Base-by-base conservation (phyloP, 202 grass and related monocot genomes). In the Setaria viridis region DNA sequence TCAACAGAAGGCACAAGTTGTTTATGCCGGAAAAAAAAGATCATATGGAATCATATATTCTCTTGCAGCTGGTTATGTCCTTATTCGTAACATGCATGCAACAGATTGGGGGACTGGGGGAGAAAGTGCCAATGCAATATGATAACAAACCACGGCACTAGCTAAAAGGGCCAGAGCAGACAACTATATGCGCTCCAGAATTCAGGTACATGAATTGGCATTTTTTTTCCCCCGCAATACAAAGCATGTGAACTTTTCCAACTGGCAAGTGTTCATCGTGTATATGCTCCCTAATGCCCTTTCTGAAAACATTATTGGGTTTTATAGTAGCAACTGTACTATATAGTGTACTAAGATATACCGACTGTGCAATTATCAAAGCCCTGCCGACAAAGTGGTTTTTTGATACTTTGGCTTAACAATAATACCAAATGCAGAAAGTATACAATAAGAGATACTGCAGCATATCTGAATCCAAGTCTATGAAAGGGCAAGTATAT, bases 211-310 rank as follows among this genome's bases (percentile, higher is more conserved):
- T 81, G 37, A 89, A 77, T 56, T 71, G 63, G 20, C 14, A 30
- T 62, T 19, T 76, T 68, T 78, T 53, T 53, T 57, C 15, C 49
- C 5, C 12, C 6, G 39, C 30, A 11, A 17, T 29, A 74, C 7
- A 48, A 85, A 80, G 34, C 70, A 67, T 63, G 54, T 70, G 71
- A 80, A 47, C 76, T 62, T 88, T 84, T 75, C 19, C 69, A 80
- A 62, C 72, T 85, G 43, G 32, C 15, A 56, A 43, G 64, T n/a
- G 42, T 58, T 3, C 69, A 85, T 67, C 56, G 4, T 67, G 29
- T 19, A 9, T 58, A 9, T 67, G 49, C 6, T 57, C 64, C 25
- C 50, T 21, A 15, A 46, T 46, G 43, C 15, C 67, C 50, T 59
- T 58, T 67, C 13, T 74, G 10, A 33, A 29, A 41, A 51, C 66